Conservation (phyloP, 495 filamentous ascomycete genomes). For the Glutinoglossum americanum region DNA sequence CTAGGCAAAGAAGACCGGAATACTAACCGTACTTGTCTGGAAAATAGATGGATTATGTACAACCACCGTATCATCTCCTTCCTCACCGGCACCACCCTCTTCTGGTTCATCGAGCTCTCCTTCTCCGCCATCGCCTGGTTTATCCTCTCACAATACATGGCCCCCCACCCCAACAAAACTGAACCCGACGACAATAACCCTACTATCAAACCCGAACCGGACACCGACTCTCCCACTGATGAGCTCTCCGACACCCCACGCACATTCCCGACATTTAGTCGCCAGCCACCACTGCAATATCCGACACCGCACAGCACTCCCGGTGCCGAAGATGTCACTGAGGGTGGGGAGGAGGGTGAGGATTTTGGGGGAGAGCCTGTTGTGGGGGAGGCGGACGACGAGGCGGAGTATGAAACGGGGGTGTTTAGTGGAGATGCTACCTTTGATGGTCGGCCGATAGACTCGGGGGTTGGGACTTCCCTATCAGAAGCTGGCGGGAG, state of each 20-base stretch:
- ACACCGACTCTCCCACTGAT: slow-evolving; percentile 10
- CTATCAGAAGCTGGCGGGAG: slow-evolving; percentile 11
- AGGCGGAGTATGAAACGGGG: slow-evolving; percentile 18
- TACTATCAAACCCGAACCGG: slow-evolving; percentile 13
- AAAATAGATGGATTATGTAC: slow-evolving; percentile 57
- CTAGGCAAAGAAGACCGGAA: neutral
- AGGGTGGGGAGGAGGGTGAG: slow-evolving; percentile 1
- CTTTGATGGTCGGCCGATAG: slow-evolving; percentile 4
- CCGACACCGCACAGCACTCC: slow-evolving; percentile 2
- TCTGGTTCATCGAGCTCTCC: slow-evolving; percentile 53
- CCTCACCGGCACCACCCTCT: slow-evolving; percentile 38
- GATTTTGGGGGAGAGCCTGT: slow-evolving; percentile 7
- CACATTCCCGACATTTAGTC: slow-evolving; percentile 32
- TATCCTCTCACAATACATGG: slow-evolving; percentile 20
- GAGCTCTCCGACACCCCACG: slow-evolving; percentile 28
- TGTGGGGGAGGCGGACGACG: slow-evolving; percentile 17
- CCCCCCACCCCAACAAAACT: slow-evolving; percentile 9
- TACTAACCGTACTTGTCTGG: neutral
- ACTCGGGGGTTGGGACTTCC: slow-evolving; percentile 21
- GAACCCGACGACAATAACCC: slow-evolving; percentile 15
- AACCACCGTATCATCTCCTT: slow-evolving; percentile 49
- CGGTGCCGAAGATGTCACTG: slow-evolving; percentile 8
- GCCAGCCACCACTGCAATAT: slow-evolving; percentile 27
- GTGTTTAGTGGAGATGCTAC: slow-evolving; percentile 1
- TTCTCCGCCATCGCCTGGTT: slow-evolving; percentile 38